These are phyloP conservation scores for Geotrichum histeridarum DNA, from an alignment of 1,139 yeast species.

Conservation along the genomic window DNA sequence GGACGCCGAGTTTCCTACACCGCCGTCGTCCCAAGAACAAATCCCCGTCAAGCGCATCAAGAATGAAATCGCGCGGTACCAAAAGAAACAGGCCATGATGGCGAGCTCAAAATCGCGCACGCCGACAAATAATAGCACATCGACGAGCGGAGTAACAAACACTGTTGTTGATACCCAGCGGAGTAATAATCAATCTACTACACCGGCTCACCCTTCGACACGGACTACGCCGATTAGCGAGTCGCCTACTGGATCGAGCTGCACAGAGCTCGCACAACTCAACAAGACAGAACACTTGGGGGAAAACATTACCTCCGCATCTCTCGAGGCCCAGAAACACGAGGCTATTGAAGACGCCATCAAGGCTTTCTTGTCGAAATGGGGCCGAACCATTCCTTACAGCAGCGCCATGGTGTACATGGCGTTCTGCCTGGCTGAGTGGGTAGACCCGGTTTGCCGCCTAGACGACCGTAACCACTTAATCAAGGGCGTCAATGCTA, in stretches of 20 bases:
- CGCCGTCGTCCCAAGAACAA: conserved; percentile 17
- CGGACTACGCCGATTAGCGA: background rate
- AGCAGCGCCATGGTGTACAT: conserved; percentile 83
- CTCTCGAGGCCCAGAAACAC: conserved; percentile 7
- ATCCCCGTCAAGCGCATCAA: conserved; percentile 32
- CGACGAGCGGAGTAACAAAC: background rate
- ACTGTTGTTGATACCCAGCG: background rate
- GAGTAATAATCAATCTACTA: background rate
- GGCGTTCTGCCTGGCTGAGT: conserved; percentile 81
- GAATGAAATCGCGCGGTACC: conserved; percentile 35
- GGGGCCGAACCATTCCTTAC: conserved; percentile 75
- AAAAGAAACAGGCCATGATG: conserved; percentile 19
- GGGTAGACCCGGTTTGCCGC: conserved; percentile 61
- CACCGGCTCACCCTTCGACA: background rate
- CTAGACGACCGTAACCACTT: conserved; percentile 8
- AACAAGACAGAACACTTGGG: background rate
- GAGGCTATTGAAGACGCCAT: conserved; percentile 54
- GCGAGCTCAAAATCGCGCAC: conserved; percentile 1
- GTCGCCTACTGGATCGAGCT: conserved; percentile 3
- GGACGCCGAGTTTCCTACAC: conserved; percentile 13
- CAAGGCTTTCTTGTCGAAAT: conserved; percentile 58
- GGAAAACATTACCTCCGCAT: conserved; percentile 6
- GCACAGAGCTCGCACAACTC: background rate
- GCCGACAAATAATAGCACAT: background rate
- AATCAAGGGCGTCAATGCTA: background rate